Evolutionary conservation across 768 basidiomycete species (phyloP).

Genomic region (Russula vinacea): DNA sequence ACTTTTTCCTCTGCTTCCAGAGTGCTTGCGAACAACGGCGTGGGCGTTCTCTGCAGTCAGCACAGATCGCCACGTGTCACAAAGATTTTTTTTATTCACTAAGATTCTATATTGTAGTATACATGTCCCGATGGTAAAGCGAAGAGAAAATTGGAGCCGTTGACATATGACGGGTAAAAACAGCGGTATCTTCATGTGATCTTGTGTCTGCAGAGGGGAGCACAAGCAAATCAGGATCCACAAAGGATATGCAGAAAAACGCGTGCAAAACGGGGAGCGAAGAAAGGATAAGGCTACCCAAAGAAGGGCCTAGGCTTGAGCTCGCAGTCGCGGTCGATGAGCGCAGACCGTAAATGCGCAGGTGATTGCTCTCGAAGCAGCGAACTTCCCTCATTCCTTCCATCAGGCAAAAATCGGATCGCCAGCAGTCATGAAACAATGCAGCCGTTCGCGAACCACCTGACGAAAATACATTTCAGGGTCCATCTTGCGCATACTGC

Average conservation of each 20-base stretch:
- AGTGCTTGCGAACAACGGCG: neutral
- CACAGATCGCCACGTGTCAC: neutral
- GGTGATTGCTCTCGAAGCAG: neutral
- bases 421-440: conserved; percentile 43
- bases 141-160: neutral
- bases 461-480: conserved; percentile 33
- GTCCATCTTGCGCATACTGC: conserved; percentile 7
- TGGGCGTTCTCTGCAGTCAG: too few species aligned
- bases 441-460: conserved; percentile 78
- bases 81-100: neutral
- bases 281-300: neutral
- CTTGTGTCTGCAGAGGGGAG: neutral
- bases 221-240: neutral
- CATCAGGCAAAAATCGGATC: neutral
- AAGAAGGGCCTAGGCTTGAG: neutral
- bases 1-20: neutral
- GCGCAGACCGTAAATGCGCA: neutral
- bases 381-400: neutral
- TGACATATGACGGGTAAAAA: neutral
- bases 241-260: neutral
- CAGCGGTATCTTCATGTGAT: neutral
- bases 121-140: conserved; percentile 3
- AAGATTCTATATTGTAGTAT: conserved; percentile 7
- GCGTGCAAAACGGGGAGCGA: neutral
- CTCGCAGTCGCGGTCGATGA: neutral